These are phyloP conservation scores for Lipomyces kockii DNA, from an alignment of 805 yeast species.

Conservation along the genomic window DNA sequence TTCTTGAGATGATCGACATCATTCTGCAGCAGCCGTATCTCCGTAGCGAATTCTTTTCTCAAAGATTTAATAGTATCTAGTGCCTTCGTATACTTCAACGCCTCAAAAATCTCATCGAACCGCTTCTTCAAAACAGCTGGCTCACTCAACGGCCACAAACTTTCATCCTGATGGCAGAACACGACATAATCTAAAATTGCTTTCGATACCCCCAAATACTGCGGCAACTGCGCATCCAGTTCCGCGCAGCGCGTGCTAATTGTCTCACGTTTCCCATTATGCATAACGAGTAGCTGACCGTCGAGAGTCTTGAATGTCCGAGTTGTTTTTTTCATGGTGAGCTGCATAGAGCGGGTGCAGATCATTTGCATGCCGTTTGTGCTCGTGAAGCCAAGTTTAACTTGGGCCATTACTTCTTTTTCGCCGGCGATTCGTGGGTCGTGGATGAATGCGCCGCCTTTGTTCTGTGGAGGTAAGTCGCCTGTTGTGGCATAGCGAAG, in stretches of 20 bases:
- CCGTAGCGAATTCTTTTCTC: conserved; percentile 75
- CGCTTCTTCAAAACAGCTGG: conserved; percentile 86
- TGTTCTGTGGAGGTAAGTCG: conserved; percentile 91
- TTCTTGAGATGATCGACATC: conserved; percentile 74
- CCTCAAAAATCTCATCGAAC: conserved; percentile 96
- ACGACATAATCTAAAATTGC: conserved; percentile 90
- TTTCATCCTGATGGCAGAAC: conserved; percentile 97
- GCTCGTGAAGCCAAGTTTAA: conserved; percentile 80
- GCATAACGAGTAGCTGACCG: conserved; percentile 75
- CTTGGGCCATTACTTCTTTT: conserved; percentile 82
- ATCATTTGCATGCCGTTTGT: conserved; percentile 79
- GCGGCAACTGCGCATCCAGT: conserved; percentile 79
- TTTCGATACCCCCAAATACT: conserved; percentile 81
- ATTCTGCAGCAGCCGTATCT: conserved; percentile 75
- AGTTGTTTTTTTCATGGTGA: conserved; percentile 63
- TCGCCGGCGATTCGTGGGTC: conserved; percentile 72
- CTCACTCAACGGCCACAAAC: conserved; percentile 94
- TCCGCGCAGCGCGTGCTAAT: conserved; percentile 83
- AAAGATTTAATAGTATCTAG: conserved; percentile 76
- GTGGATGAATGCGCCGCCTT: conserved; percentile 94
- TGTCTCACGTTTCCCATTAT: conserved; percentile 67
- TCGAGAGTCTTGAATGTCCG: conserved; percentile 88
- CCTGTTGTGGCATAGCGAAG: conserved; percentile 94
- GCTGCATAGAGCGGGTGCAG: conserved; percentile 81
- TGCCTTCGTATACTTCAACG: conserved; percentile 89